Base-by-base conservation (phyloP, 495 filamentous ascomycete species). In the Lasiosphaeris hirsuta region DNA sequence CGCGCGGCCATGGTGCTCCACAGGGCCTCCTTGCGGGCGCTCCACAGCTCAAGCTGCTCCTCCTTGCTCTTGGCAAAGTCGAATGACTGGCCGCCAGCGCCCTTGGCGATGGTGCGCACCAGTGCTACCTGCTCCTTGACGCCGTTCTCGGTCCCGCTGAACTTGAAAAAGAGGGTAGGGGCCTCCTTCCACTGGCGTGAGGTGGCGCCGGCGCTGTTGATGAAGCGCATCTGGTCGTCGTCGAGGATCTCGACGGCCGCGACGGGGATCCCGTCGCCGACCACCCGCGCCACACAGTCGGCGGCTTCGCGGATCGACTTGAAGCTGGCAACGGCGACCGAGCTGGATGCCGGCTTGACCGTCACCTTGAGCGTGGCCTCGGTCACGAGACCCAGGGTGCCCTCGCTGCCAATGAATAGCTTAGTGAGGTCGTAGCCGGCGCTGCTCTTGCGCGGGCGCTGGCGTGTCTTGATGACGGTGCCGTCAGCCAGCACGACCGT, bases 151-250 rank as follows among this genome's bases (percentile, higher is more conserved):
- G 90, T 94, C 35, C 92, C 91, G 13, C 84, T 81, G 71, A 96
- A 97, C 67, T 97, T 97, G 81, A 97, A 94, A 75, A 97, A 96
- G 4, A 97, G 74, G 4, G 93, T 96, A 4, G 93, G 92, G 14
- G 83, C 83, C 58, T 88, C 86, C 57, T 81, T 83, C 90, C 92
- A 96, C 8, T 66, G 69, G 50, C 86, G 84, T 7, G 78, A 76
- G 0, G 92, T 96, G 49, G 78, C 81, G 56, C 90, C 90, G 5
- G 86, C 84, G 42, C 78, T 68, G 72, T 97, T 97, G 73, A 97
- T 92, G 59, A 90, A 90, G 57, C 81, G 80, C 93, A 97, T 97
- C 73, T 96, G 90, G 33, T 92, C 87, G 64, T 97, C 92, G 70
- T 97, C 93, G 40, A 97, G 75, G 41, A 97, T 85, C 70, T 97